Evolutionary conservation across 345 rosid species (phyloP), one percentile per base, ranked within the genome.

Genomic region (Balakata baccata): DNA sequence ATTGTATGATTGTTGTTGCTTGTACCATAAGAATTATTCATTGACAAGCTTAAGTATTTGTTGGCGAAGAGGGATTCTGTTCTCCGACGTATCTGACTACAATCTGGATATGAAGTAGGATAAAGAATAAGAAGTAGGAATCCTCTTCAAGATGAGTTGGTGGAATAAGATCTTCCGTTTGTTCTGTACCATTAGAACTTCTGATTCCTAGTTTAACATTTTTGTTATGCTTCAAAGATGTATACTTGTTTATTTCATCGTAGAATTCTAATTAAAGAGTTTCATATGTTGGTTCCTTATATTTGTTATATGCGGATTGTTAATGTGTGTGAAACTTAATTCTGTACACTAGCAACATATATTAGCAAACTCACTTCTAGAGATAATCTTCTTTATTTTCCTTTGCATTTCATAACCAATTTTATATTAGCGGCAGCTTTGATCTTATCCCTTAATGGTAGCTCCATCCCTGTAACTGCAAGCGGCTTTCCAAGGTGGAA

Each of bases 1-100:
- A 68, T 64, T 77, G 80, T 72, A 72, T 64, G 50, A 74, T 67
- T 67, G 29, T 59, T 57, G 61, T 46, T 70, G 56, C 64, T 69
- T 72, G 76, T 69, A 69, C 69, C 65, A 74, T 43, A 68, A 73
- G 65, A 71, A 75, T 43, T 58, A 57, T 46, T 69, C 25, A 49
- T 16, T 63, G 72, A 63, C 41, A 72, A 50, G 56, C 53, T 57
- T 25, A 17, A 61, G 51, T 61, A 59, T 56, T 68, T 76, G 6
- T 73, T 71, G 60, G 47, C 57, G 8, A 70, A 56, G 22, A 10
- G 60, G 23, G 53, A 23, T 66, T 72, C 22, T 37, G 3, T 11
- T 64, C 37, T 39, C 43, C 12, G 67, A 51, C 39, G 34, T 20
- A 16, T 60, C 38, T 57, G 54, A 49, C 22, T 53, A 70, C 64